Percentiles rank a stretch among this genome's conserved stretches.
These are phyloP conservation scores for Geotrichum citri-aurantii DNA, from an alignment of 1,139 yeast species.

Conservation along the genomic window DNA sequence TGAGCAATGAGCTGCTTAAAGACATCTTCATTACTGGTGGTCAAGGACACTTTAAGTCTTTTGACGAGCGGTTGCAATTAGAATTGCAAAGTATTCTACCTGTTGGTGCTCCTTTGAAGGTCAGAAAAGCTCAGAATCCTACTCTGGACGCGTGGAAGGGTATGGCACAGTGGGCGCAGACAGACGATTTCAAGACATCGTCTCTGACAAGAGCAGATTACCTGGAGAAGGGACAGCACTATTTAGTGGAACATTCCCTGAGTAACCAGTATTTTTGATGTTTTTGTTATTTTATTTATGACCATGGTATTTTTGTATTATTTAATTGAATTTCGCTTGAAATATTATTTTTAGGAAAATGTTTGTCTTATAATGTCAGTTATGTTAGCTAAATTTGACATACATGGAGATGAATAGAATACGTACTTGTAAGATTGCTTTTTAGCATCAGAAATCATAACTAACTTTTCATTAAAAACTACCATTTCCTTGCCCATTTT, in stretches of 20 bases:
- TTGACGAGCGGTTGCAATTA: constrained; percentile 54
- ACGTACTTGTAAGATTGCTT: neutral
- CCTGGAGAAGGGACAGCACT: constrained; percentile 84
- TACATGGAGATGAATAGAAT: neutral
- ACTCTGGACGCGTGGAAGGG: constrained; percentile 87
- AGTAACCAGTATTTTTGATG: constrained; percentile 45
- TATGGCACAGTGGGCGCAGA: constrained; percentile 72
- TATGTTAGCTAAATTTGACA: neutral
- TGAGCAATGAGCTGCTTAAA: constrained; percentile 46
- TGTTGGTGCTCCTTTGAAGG: constrained; percentile 53
- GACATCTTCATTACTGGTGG: constrained; percentile 89
- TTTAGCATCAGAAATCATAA: no score
- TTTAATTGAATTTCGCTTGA: neutral
- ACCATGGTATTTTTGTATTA: neutral
- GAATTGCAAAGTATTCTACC: constrained; percentile 75
- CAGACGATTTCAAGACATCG: constrained; percentile 43
- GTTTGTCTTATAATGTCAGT: neutral
- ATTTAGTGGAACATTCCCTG: constrained; percentile 77
- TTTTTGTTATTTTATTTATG: neutral
- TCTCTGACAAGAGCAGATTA: constrained; percentile 67
- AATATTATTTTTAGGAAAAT: neutral
- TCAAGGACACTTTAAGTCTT: constrained; percentile 57
- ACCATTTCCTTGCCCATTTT: no score
- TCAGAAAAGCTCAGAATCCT: constrained; percentile 63
- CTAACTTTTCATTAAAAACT: no score